A percentile compares a stretch with the other conserved stretches of the same genome.
These are phyloP conservation scores for Umbelopsis vinacea DNA, from an alignment of 192 early-diverging fungal species.

Conservation along the genomic window DNA sequence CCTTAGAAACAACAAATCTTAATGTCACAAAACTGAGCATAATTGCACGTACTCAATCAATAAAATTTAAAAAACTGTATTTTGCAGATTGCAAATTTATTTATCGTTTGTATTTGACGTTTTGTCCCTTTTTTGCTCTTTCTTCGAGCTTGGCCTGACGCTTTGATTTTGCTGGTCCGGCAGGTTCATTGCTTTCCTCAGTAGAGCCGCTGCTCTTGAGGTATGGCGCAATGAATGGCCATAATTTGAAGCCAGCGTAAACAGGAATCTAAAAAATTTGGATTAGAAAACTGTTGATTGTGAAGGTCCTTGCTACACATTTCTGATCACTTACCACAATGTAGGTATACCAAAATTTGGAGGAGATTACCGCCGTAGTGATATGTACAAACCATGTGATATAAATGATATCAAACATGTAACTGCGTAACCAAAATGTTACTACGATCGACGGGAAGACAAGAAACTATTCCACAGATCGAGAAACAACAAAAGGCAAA, in stretches of 20 bases:
- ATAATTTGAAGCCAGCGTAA: slow-evolving; percentile 60
- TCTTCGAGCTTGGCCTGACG: slow-evolving; percentile 58
- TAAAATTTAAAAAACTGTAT: slow-evolving; percentile 1
- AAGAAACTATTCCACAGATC: not conserved
- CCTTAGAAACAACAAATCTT: slow-evolving; percentile 27
- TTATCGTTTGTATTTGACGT: slow-evolving; percentile 48
- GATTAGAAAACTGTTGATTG: not conserved
- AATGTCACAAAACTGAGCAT: slow-evolving; percentile 18
- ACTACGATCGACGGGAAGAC: slow-evolving; percentile 29
- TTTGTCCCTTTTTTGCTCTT: slow-evolving; percentile 48
- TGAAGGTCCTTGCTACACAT: too few relatives aligned
- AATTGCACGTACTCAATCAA: not conserved
- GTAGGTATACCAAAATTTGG: slow-evolving; percentile 57
- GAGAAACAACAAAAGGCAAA: not conserved
- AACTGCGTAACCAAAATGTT: slow-evolving; percentile 50
- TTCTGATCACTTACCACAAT: slow-evolving; percentile 42
- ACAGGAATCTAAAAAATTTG: slow-evolving; percentile 48
- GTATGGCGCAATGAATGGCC: slow-evolving; percentile 13
- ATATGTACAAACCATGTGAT: slow-evolving; percentile 81
- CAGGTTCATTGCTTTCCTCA: slow-evolving; percentile 6
- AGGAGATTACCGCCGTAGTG: slow-evolving; percentile 60
- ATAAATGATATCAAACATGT: slow-evolving; percentile 87
- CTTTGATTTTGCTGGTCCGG: slow-evolving; percentile 49
- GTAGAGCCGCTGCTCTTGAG: slow-evolving; percentile 8
- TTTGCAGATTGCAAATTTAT: not conserved